Conservation (phyloP, 2,329 filamentous ascomycete genomes). For the Monilinia polystroma region DNA sequence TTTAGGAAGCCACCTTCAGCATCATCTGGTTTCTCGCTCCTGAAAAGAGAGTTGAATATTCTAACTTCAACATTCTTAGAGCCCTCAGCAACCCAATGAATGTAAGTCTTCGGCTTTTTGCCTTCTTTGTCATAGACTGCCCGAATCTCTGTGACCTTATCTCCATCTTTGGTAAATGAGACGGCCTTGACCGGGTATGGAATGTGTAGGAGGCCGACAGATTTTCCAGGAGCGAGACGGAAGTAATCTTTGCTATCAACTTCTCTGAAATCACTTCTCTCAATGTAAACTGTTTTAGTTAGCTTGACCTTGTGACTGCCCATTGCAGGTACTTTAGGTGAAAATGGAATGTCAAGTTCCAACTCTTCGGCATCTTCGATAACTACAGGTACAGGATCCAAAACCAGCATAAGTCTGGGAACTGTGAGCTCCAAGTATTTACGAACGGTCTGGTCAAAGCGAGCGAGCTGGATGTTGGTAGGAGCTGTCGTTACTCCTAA, state of each 20-base stretch:
- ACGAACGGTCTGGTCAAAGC: slow-evolving; percentile 84
- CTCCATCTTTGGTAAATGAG: slow-evolving; percentile 65
- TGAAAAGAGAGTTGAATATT: slow-evolving; percentile 81
- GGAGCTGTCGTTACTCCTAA: slow-evolving; percentile 83
- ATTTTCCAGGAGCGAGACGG: slow-evolving; percentile 72
- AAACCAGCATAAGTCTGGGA: slow-evolving; percentile 82
- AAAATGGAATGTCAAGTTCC: slow-evolving; percentile 73
- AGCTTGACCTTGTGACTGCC: slow-evolving; percentile 62
- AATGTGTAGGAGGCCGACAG: slow-evolving; percentile 70
- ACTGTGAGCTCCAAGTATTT: slow-evolving; percentile 86
- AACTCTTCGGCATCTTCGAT: slow-evolving; percentile 76
- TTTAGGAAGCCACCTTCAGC: slow-evolving; percentile 78
- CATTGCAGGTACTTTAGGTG: slow-evolving; percentile 72
- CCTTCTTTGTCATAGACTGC: slow-evolving; percentile 70
- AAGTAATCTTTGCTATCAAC: slow-evolving; percentile 72
- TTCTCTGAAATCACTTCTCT: slow-evolving; percentile 74
- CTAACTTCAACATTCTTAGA: slow-evolving; percentile 71
- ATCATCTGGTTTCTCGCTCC: slow-evolving; percentile 76
- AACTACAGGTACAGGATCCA: slow-evolving; percentile 79
- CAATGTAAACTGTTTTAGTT: slow-evolving; percentile 81
- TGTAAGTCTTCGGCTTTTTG: slow-evolving; percentile 75
- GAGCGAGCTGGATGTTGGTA: slow-evolving; percentile 73
- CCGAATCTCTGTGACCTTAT: slow-evolving; percentile 62
- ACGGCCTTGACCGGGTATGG: slow-evolving; percentile 68
- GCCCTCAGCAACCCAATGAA: slow-evolving; percentile 83